phyloP scores from a whole-genome alignment of 2,329 filamentous ascomycete genomes.

The Rhytidhysteron rufulum region DNA sequence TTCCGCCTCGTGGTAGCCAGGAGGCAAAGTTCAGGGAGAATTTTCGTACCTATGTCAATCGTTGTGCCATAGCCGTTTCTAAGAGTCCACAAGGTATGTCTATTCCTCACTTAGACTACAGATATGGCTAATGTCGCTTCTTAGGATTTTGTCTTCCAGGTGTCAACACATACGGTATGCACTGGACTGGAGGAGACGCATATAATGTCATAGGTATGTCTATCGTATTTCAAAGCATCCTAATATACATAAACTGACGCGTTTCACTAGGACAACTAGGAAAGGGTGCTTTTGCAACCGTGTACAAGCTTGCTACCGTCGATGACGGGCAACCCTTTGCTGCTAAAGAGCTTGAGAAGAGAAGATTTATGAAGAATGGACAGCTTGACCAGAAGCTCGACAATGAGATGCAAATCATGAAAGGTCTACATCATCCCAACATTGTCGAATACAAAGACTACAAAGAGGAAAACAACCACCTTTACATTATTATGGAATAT shows the following conservation, averaged over 20 bases:
- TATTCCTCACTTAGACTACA: background rate
- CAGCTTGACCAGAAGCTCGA: constrained; percentile 86
- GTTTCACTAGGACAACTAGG: constrained; percentile 65
- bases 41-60: constrained; percentile 61
- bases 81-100: constrained; percentile 15
- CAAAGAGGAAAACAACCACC: constrained; percentile 71
- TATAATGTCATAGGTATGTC: constrained; percentile 63
- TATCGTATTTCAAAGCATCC: background rate
- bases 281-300: constrained; percentile 90
- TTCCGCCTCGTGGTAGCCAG: constrained; percentile 68
- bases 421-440: constrained; percentile 75
- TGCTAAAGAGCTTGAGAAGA: constrained; percentile 92
- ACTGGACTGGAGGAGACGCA: constrained; percentile 72
- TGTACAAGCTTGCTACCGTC: constrained; percentile 85
- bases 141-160: background rate
- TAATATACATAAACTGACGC: background rate
- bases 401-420: constrained; percentile 97
- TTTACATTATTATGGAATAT: constrained; percentile 98
- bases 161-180: constrained; percentile 49
- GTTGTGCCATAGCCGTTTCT: constrained; percentile 26
- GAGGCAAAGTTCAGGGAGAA: constrained; percentile 65
- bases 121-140: too few species aligned
- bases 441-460: constrained; percentile 91
- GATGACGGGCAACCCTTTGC: constrained; percentile 80
- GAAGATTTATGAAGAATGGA: constrained; percentile 88